phyloP scores from a whole-genome alignment of 1,139 yeast genomes.

The Candida glucosophila region DNA sequence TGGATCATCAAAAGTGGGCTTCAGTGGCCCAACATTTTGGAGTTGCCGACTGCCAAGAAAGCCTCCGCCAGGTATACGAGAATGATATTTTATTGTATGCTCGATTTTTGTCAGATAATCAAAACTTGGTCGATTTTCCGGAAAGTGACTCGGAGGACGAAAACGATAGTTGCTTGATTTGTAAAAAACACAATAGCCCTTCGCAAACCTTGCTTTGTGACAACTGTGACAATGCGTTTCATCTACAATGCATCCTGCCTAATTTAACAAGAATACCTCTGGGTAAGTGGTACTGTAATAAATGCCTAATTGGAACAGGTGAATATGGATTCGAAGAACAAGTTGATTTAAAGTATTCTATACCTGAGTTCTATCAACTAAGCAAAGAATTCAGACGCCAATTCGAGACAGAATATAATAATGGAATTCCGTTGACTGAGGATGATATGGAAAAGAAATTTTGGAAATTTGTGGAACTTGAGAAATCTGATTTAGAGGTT shows the following conservation, averaged over 20 bases:
- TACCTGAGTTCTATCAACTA: conserved; percentile 50
- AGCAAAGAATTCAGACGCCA: conserved; percentile 44
- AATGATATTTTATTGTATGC: conserved; percentile 35
- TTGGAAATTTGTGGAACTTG: conserved; percentile 47
- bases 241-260: conserved; percentile 53
- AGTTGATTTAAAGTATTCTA: conserved; percentile 43
- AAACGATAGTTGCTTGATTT: conserved; percentile 42
- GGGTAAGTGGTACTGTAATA: conserved; percentile 72
- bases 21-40: conserved; percentile 20
- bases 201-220: conserved; percentile 54
- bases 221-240: conserved; percentile 65
- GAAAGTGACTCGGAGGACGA: conserved; percentile 24
- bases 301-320: conserved; percentile 78
- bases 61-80: conserved; percentile 25
- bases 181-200: conserved; percentile 44
- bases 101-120: conserved; percentile 23
- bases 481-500: conserved; percentile 43
- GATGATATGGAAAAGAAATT: conserved; percentile 46
- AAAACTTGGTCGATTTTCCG: conserved; percentile 12
- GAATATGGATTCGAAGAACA: conserved; percentile 86
- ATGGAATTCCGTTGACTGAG: conserved; percentile 24
- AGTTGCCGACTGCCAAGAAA: conserved; percentile 9
- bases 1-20: conserved; percentile 24
- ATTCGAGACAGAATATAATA: conserved; percentile 23
- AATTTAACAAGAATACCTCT: conserved; percentile 42